Base-by-base conservation (phyloP, 2,329 filamentous ascomycete species). In the Escovopsis sp. region DNA sequence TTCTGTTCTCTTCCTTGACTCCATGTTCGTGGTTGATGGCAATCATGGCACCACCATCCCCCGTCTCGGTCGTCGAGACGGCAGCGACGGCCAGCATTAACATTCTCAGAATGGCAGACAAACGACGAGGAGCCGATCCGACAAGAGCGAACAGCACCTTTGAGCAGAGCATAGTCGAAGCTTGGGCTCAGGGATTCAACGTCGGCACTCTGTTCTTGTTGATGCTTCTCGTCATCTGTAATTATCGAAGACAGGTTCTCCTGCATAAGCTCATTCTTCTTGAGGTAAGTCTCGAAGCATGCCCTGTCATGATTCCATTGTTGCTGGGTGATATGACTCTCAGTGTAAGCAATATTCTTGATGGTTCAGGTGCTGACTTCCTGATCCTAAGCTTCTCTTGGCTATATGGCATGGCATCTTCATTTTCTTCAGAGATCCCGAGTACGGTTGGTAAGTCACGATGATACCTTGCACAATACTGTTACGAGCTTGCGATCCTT, bases 181-280 rank as follows among this genome's bases (percentile, higher is more conserved):
- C 41, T 5, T 48, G 46, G 46, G 46, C 16, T 9, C 41, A 48
- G 32, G 46, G 46, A 5, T 41, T 45, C 39, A 43, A 43, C 20
- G 41, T 48, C 24, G 46, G 46, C 16, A 31, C 46, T 6, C 34
- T 48, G 8, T 36, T 45, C 24, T 24, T 48, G 9, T 37, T 48
- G 15, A 39, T 44, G n/a, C 40, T 45, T 7, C 36, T 45, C n/a
- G 43, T 48, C 2, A 33, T 45, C 5, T 48, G 43, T 41, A 48
- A 48, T 29, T 48, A 48, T 37, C 46, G 46, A 15, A 41, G 32
- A 29, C 16, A 39, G n/a, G 35, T 48, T 13, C 43, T 48, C 27
- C 38, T 48, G 13, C 46, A 48, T 39, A 48, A 48, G 32, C 35
- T 48, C 15, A 48, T 48, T 45, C 27, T 48, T 11, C 25, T 48